Evolutionary conservation across 148 eudicot species (phyloP).

Genomic region (Vaccinium corymbosum): DNA sequence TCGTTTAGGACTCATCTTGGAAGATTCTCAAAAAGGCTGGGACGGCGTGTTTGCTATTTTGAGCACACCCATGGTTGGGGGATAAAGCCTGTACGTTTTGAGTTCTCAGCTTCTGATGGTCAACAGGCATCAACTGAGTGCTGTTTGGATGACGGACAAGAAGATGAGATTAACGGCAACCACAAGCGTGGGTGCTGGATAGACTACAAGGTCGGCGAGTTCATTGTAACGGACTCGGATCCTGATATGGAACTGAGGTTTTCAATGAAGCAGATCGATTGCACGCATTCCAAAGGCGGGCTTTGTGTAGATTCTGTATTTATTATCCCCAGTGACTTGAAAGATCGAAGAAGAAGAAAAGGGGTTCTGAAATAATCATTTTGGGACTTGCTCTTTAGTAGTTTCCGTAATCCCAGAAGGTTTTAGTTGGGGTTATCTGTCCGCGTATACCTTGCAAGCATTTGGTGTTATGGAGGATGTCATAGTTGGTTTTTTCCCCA

Average conservation of each 20-base stretch:
- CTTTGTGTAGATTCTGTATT: conserved; percentile 92
- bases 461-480: conserved; percentile 12
- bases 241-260: conserved; percentile 63
- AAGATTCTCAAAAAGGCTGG: conserved; percentile 65
- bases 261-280: conserved; percentile 94
- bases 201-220: conserved; percentile 87
- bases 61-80: conserved; percentile 99
- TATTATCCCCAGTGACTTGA: conserved; percentile 64
- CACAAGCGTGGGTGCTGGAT: conserved; percentile 92
- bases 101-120: conserved; percentile 77
- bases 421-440: conserved; percentile 18
- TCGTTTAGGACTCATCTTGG: conserved; percentile 87
- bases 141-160: conserved; percentile 60
- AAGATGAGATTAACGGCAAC: conserved; percentile 46
- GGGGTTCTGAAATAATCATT: conserved; percentile 30
- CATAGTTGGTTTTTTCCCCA: conserved; percentile 21
- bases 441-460: conserved; percentile 17
- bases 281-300: conserved; percentile 99
- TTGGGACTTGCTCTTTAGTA: not conserved
- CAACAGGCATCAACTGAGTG: conserved; percentile 64
- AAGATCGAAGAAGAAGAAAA: conserved; percentile 40
- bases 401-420: conserved; percentile 10
- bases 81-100: conserved; percentile 79
- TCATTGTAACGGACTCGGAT: conserved; percentile 48
- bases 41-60: conserved; percentile 72